phyloP scores from a whole-genome alignment of 1,284 basidiomycete species.

The Leccinum subrobustum region DNA sequence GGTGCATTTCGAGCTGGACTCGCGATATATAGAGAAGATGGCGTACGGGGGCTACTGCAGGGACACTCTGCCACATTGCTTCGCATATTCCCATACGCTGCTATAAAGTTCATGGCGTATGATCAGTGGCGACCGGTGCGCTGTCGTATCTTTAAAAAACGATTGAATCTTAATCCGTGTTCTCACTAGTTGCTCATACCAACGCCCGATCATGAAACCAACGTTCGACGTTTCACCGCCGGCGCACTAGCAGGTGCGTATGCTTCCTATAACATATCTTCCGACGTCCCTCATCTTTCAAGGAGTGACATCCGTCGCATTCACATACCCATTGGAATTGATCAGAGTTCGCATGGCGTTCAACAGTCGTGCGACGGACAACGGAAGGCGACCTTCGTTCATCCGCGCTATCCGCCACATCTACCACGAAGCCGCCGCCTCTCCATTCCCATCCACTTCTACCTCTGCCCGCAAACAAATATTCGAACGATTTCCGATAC shows the following conservation, averaged over 20 bases:
- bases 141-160: slow-evolving; percentile 27
- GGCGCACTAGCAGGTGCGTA: slow-evolving; percentile 81
- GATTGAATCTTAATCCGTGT: background rate
- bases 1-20: slow-evolving; percentile 83
- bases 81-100: slow-evolving; percentile 90
- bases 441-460: slow-evolving; percentile 26
- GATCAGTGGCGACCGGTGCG: slow-evolving; percentile 78
- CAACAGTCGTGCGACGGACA: slow-evolving; percentile 56
- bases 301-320: slow-evolving; percentile 87
- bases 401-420: slow-evolving; percentile 61
- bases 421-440: slow-evolving; percentile 61
- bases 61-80: slow-evolving; percentile 91
- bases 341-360: slow-evolving; percentile 96
- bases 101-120: slow-evolving; percentile 98
- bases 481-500: slow-evolving; percentile 62
- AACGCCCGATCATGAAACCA: slow-evolving; percentile 76
- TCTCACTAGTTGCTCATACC: slow-evolving; percentile 73
- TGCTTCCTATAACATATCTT: background rate
- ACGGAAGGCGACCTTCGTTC: slow-evolving; percentile 55
- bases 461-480: slow-evolving; percentile 30
- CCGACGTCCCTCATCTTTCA: background rate
- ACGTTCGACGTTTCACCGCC: slow-evolving; percentile 80
- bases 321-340: slow-evolving; percentile 95
- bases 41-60: slow-evolving; percentile 84
- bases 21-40: slow-evolving; percentile 75